These are phyloP conservation scores for Taiozyma sp. DNA, from an alignment of 1,139 yeast species.

Conservation along the genomic window DNA sequence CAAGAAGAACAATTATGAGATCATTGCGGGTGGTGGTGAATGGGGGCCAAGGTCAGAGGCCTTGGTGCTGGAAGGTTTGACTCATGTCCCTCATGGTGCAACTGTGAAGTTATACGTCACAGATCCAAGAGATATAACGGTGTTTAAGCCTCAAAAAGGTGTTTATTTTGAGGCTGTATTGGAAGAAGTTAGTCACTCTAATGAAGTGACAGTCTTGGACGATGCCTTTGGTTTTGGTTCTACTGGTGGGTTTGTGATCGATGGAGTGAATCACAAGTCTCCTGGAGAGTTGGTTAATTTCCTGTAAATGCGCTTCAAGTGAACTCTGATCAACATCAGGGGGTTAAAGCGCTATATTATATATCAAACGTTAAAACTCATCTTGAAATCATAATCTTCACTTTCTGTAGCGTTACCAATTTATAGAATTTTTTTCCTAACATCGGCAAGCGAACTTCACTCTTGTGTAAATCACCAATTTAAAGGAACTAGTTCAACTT, in stretches of 20 bases:
- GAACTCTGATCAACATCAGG: not conserved
- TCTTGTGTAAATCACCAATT: too few species aligned
- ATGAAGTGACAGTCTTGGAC: not conserved
- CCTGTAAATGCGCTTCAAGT: not conserved
- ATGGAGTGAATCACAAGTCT: not conserved
- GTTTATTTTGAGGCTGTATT: not conserved
- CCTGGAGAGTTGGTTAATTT: not conserved
- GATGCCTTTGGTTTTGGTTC: constrained; percentile 1
- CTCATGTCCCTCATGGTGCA: not conserved
- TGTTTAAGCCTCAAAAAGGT: not conserved
- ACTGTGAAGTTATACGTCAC: not conserved
- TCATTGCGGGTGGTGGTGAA: constrained; percentile 12
- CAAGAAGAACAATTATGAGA: not conserved
- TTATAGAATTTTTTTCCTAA: too few species aligned
- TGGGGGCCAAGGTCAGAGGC: constrained; percentile 6
- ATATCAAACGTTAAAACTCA: too few species aligned
- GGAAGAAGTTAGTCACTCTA: not conserved
- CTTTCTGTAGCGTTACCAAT: too few species aligned
- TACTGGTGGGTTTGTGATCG: not conserved
- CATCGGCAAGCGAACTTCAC: too few species aligned
- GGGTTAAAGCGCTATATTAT: too few species aligned
- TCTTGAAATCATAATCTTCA: too few species aligned
- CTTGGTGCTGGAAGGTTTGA: constrained; percentile 2
- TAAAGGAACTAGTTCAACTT: too few species aligned
- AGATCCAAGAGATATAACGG: not conserved